Base-by-base conservation (phyloP, 306 rosid genomes). In the Prunus dulcis region DNA sequence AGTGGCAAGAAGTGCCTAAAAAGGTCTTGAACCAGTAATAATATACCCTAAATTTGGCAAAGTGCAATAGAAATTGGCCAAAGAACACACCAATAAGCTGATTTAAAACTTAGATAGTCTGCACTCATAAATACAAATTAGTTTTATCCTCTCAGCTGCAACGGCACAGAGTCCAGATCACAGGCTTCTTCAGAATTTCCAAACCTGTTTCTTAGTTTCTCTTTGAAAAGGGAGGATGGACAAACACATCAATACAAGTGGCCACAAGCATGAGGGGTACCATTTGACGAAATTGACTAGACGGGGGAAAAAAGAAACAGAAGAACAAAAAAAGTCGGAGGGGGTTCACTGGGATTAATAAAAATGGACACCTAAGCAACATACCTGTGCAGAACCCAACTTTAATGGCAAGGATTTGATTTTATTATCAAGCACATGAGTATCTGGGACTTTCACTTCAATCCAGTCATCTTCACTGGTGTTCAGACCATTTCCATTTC, bases 401-500 rank as follows among this genome's bases (percentile, higher is more conserved):
- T 78, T 82, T 63, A 72, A 30, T 49, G 64, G 78, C 69, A 62
- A 63, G 43, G 74, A 76, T 64, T 12, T 64, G 67, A 23, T 76
- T 32, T 62, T 58, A 46, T 57, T 67, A 71, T 74, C 77, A 53
- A 68, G 64, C 60, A 58, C 20, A 3, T 68, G 67, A 87, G 77
- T 4, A 70, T 80, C 82, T 5, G 73, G 78, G 67, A 71, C 82
- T 84, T 87, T 86, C 60, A 95, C 96, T 45, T 91, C 93, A 84
- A 95, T 90, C 97, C 97, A 92, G 69, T 91, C 97, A 84, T 90
- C 97, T 79, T 92, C 96, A 78, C 81, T 64, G 55, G 64, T 28
- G 71, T 66, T 82, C 73, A 27, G 71, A 63, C 71, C 75, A 71
- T 80, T 47, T 13, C 70, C 75, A 78, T 13, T 79, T 81, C 75